A percentile compares a stretch with the other conserved stretches of the same genome.
Evolutionary conservation across 768 basidiomycete genomes (phyloP).

Genomic region (Kwoniella sp.): DNA sequence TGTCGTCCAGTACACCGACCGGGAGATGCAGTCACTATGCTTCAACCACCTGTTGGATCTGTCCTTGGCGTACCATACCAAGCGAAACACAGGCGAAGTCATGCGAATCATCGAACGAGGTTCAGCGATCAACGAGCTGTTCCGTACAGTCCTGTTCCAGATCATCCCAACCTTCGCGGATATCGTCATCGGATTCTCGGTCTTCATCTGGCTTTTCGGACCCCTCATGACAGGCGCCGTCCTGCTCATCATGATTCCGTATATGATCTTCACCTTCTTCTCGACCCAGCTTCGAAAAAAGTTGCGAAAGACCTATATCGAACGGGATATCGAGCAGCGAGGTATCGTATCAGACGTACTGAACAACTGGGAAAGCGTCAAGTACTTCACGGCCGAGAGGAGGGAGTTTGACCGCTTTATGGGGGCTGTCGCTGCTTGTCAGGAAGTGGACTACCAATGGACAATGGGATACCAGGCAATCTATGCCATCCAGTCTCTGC

Average conservation of each 20-base stretch:
- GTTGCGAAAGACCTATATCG: slow-evolving; percentile 73
- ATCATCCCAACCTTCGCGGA: slow-evolving; percentile 79
- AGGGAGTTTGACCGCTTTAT: slow-evolving; percentile 70
- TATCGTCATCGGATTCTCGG: slow-evolving; percentile 53
- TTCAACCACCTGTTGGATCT: slow-evolving; percentile 84
- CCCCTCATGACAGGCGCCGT: slow-evolving; percentile 57
- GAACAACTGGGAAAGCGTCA: slow-evolving; percentile 61
- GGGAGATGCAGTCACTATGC: slow-evolving; percentile 80
- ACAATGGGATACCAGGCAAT: slow-evolving; percentile 69
- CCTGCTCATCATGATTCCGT: slow-evolving; percentile 65
- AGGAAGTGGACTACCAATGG: slow-evolving; percentile 67
- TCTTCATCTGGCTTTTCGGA: slow-evolving; percentile 49
- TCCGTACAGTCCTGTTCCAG: slow-evolving; percentile 77
- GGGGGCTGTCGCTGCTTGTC: slow-evolving; percentile 69
- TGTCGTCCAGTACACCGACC: slow-evolving; percentile 82
- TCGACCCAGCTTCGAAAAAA: slow-evolving; percentile 71
- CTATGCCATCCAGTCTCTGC: slow-evolving; percentile 59
- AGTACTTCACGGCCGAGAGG: slow-evolving; percentile 77
- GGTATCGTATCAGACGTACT: slow-evolving; percentile 58
- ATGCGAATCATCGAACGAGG: slow-evolving; percentile 66
- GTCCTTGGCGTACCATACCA: slow-evolving; percentile 76
- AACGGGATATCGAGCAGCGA: slow-evolving; percentile 71
- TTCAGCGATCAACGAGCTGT: slow-evolving; percentile 75
- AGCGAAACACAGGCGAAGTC: slow-evolving; percentile 78
- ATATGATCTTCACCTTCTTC: slow-evolving; percentile 49